Evolutionary conservation across 2,329 filamentous ascomycete species (phyloP).

Genomic region (Xylaria sp.): DNA sequence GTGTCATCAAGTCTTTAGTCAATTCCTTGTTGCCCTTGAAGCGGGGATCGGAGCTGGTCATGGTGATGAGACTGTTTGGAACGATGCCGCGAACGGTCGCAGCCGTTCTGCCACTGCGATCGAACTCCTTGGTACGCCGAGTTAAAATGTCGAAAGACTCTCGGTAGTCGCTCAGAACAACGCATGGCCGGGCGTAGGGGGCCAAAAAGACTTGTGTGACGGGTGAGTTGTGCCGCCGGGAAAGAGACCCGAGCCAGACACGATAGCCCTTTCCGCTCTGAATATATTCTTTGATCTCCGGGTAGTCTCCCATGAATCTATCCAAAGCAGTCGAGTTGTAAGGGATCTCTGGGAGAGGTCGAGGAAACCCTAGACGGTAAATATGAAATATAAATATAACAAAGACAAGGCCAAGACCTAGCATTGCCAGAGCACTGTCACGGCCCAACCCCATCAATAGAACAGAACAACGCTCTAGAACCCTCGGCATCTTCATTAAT

Average conservation of each 20-base stretch:
- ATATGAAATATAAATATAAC: background rate
- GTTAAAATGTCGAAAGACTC: conserved; percentile 50
- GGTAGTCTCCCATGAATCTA: conserved; percentile 48
- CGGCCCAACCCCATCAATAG: background rate
- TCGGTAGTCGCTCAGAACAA: conserved; percentile 36
- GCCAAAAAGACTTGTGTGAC: background rate
- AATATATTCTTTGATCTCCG: background rate
- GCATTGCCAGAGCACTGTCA: background rate
- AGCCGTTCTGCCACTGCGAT: conserved; percentile 43
- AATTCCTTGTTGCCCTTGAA: conserved; percentile 50
- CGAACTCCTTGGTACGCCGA: conserved; percentile 50
- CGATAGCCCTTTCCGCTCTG: background rate
- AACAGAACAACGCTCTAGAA: background rate
- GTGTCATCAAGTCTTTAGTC: conserved; percentile 52
- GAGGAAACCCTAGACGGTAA: background rate
- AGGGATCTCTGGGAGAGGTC: conserved; percentile 45
- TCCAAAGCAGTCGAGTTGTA: conserved; percentile 50
- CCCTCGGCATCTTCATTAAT: background rate
- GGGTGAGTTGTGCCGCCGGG: background rate
- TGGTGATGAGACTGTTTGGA: conserved; percentile 49
- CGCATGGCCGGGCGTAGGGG: background rate
- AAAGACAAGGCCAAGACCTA: background rate
- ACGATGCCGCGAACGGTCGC: conserved; percentile 38
- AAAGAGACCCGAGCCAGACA: conserved; percentile 1
- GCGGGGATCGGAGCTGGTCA: conserved; percentile 48